Base-by-base conservation (phyloP, 345 rosid genomes). In the Eucalyptus cloeziana region DNA sequence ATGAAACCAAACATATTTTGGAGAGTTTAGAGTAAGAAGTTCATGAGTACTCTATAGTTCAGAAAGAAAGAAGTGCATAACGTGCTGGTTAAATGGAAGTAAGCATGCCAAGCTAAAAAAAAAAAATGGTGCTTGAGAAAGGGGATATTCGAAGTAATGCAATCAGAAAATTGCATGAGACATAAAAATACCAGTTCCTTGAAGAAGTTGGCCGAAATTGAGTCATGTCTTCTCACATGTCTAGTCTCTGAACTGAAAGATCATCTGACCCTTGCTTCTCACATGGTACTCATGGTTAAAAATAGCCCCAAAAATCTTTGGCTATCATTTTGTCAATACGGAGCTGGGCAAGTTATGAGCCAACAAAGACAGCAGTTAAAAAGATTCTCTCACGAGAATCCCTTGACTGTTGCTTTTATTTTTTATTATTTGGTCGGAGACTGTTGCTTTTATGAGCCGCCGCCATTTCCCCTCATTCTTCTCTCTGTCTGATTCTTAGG, bases 331-430 rank as follows among this genome's bases (percentile, higher is more conserved):
- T 64, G 87, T 88, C 89, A 90, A 87, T 93, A 88, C 94, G 93
- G 97, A 95, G 95, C 90, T 95, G 94, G 96, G 95, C 95, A 87
- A 94, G 92, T 90, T 98, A 95, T 92, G 96, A 94, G 92, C 99
- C 97, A 83, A 92, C 97, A 62, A 98, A 95, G 91, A 98, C 99
- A 90, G 96, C 95, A 60, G 95, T 97, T 58, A 96, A 94, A 91
- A 94, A 99, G 93, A 94, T 97, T 90, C 92, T 94, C 92, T 91
- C 95, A 92, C 94, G 91, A 92, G 96, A 95, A 90, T 91, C 80
- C 88, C 92, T 2, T 4, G 3, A 22, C 27, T 56, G 27, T 56
- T 56, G 24, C 1, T 7, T 54, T 54, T 21, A 22, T 54, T 54
- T 54, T 54, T 54, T 52, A 19, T 19, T 19, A 8, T 54, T 8